Evolutionary conservation across 352 stramenopile genomes (phyloP).

Genomic region (Phytopythium aichiense): DNA sequence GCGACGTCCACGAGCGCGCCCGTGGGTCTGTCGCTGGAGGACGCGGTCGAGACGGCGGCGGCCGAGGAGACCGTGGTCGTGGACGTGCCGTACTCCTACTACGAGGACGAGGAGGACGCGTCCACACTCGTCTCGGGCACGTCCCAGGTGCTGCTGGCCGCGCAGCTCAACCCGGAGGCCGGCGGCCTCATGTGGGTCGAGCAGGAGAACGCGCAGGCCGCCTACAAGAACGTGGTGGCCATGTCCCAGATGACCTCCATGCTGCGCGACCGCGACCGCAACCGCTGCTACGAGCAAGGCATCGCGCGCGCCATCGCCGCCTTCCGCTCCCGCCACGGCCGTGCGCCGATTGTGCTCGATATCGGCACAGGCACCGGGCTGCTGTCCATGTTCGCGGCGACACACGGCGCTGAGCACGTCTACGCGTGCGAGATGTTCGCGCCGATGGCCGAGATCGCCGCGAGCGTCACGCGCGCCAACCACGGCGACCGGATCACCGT

Average conservation of each 20-base stretch:
- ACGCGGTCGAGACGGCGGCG: conserved; percentile 70
- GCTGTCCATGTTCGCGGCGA: conserved; percentile 86
- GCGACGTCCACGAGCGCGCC: conserved; percentile 20
- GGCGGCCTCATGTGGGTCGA: conserved; percentile 83
- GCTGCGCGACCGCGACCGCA: conserved; percentile 73
- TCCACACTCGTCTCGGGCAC: conserved; percentile 48
- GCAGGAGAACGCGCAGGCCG: conserved; percentile 45
- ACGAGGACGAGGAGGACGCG: conserved; percentile 59
- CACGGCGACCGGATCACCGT: conserved; percentile 73
- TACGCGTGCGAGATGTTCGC: conserved; percentile 92
- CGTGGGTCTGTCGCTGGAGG: conserved; percentile 55
- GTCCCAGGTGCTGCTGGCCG: conserved; percentile 64
- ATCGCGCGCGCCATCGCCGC: conserved; percentile 56
- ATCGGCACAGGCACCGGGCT: conserved; percentile 80
- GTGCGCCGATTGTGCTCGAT: conserved; percentile 66
- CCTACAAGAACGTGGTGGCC: conserved; percentile 78
- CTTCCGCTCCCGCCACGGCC: conserved; percentile 39
- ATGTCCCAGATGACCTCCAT: conserved; percentile 90
- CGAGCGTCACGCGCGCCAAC: conserved; percentile 64
- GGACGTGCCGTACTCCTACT: conserved; percentile 77
- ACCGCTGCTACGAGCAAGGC: conserved; percentile 70
- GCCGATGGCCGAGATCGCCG: conserved; percentile 79
- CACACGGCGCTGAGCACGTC: conserved; percentile 83
- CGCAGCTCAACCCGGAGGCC: conserved; percentile 67
- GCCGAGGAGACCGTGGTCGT: conserved; percentile 81